These are phyloP conservation scores for Neurospora sp. DNA, from an alignment of 495 filamentous ascomycete genomes.

Conservation along the genomic window DNA sequence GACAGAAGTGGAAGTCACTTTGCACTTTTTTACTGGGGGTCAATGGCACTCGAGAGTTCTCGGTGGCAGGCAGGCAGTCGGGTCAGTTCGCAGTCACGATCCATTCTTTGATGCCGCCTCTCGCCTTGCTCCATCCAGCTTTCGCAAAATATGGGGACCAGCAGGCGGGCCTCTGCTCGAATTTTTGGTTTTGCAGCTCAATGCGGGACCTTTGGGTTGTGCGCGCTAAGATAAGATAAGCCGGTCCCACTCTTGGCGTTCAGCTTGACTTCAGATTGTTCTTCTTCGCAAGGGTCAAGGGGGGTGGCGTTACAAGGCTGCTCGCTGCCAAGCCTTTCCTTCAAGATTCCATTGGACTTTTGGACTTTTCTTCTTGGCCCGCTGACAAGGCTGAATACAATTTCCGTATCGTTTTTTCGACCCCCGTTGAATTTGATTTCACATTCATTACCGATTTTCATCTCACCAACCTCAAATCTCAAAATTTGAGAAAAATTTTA, in stretches of 20 bases:
- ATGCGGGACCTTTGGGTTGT: slow-evolving; percentile 26
- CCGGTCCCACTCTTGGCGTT: slow-evolving; percentile 3
- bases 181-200: slow-evolving; percentile 27
- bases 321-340: neutral
- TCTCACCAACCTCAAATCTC: neutral
- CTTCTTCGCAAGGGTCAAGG: neutral
- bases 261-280: neutral
- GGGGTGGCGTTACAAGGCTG: slow-evolving; percentile 9
- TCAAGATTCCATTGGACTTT: neutral
- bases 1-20: neutral
- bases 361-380: slow-evolving; percentile 1
- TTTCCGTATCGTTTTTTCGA: slow-evolving; percentile 5
- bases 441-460: neutral
- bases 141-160: neutral
- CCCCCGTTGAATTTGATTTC: slow-evolving; percentile 5
- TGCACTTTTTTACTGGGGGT: neutral
- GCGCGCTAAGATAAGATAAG: slow-evolving; percentile 33
- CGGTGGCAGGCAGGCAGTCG: neutral
- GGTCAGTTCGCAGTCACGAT: neutral
- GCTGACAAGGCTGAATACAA: slow-evolving; percentile 20
- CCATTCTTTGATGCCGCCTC: neutral
- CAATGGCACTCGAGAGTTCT: neutral
- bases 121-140: neutral
- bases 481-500: neutral
- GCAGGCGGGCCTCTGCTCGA: slow-evolving; percentile 6